Percentiles rank a stretch among this genome's conserved stretches.
These are phyloP conservation scores for Powellomyces hirtus DNA, from an alignment of 192 early-diverging fungal species.

Conservation along the genomic window DNA sequence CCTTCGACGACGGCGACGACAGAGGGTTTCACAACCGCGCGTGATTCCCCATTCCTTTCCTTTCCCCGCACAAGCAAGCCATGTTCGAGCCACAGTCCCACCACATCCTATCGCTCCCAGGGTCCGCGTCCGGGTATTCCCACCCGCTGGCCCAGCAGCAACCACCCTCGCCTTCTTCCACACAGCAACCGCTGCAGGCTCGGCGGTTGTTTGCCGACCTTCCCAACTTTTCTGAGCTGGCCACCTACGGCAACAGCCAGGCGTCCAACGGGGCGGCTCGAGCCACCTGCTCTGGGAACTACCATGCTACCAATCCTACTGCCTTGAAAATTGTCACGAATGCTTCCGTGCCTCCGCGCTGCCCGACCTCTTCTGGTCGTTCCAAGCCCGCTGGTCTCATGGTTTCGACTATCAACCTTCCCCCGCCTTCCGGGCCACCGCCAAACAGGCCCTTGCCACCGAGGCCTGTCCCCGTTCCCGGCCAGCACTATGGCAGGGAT, in stretches of 20 bases:
- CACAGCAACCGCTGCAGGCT: slow-evolving; percentile 7
- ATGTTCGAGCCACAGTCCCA: no score
- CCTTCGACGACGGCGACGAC: no score
- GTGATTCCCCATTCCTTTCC: no score
- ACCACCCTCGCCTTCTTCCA: background rate
- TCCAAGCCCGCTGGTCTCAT: background rate
- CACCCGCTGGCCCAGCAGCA: no score
- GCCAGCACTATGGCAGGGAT: background rate
- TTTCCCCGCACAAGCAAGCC: no score
- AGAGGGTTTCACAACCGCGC: no score
- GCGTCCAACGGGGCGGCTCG: background rate
- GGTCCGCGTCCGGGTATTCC: no score
- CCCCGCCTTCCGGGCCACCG: slow-evolving; percentile 9
- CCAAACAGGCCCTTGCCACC: slow-evolving; percentile 15
- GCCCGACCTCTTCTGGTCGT: background rate
- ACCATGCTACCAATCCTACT: background rate
- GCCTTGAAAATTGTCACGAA: background rate
- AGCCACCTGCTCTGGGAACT: background rate
- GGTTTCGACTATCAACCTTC: slow-evolving; percentile 7
- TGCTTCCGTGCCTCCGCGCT: background rate
- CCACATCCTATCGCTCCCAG: no score
- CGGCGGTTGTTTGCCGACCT: slow-evolving; percentile 8
- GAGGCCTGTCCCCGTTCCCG: background rate
- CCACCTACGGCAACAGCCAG: background rate
- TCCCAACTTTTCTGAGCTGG: background rate